A percentile compares a stretch with the other conserved stretches of the same genome.
These are phyloP conservation scores for Mucor plumbeus DNA, from an alignment of 371 early-diverging fungal genomes.

Conservation along the genomic window DNA sequence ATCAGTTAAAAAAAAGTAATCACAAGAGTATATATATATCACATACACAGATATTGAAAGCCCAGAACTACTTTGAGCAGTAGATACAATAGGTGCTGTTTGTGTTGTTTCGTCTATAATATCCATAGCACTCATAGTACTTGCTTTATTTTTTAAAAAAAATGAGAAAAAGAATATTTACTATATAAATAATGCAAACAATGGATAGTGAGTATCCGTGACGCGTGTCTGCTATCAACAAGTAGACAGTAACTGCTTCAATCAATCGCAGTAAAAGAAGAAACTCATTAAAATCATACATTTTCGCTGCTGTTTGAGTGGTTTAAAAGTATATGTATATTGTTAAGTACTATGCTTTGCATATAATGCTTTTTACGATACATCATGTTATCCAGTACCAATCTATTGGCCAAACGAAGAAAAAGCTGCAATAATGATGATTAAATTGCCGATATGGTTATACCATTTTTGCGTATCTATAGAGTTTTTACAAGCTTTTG, in stretches of 20 bases:
- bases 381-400: no score
- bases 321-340: no score
- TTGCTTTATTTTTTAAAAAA: background rate
- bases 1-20: background rate
- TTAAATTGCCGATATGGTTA: no score
- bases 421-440: no score
- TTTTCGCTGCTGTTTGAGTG: background rate
- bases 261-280: no score
- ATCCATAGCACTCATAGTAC: conserved; percentile 50
- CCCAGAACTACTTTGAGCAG: conserved; percentile 45
- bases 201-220: background rate
- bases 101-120: conserved; percentile 38
- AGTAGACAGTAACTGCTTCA: background rate
- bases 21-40: background rate
- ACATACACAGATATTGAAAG: conserved; percentile 53
- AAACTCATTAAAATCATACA: no score
- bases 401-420: no score
- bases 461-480: no score
- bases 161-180: background rate
- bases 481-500: no score
- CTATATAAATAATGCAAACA: background rate
- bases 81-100: conserved; percentile 33
- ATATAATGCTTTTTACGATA: no score
- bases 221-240: background rate
- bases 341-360: no score